These are phyloP conservation scores for Ceratocystis colombiana DNA, from an alignment of 2,329 filamentous ascomycete genomes.

Conservation along the genomic window DNA sequence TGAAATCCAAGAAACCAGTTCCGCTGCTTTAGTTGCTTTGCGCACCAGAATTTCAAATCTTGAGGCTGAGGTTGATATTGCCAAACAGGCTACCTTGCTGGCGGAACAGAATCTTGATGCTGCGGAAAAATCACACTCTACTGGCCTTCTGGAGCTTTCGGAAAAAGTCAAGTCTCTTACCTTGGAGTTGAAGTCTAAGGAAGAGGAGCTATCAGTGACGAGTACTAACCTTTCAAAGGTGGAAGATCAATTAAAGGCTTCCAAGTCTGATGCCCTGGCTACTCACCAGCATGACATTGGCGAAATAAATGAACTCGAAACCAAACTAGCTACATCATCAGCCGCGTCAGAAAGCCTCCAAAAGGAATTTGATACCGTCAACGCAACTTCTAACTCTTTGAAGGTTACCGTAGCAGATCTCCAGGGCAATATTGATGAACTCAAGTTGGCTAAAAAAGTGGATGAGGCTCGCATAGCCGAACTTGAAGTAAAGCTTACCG, in stretches of 20 bases:
- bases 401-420: slow-evolving; percentile 17
- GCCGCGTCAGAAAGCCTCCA: slow-evolving; percentile 36
- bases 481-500: slow-evolving; percentile 33
- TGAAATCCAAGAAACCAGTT: slow-evolving; percentile 66
- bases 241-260: slow-evolving; percentile 25
- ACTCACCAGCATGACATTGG: slow-evolving; percentile 32
- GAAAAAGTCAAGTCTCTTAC: slow-evolving; percentile 39
- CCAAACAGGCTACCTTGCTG: slow-evolving; percentile 59
- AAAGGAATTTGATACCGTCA: slow-evolving; percentile 35
- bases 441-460: slow-evolving; percentile 35
- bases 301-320: slow-evolving; percentile 34
- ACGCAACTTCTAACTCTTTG: slow-evolving; percentile 33
- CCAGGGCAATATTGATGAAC: slow-evolving; percentile 22
- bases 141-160: slow-evolving; percentile 30
- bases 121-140: slow-evolving; percentile 52
- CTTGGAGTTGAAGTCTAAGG: slow-evolving; percentile 36
- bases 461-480: slow-evolving; percentile 37
- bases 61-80: slow-evolving; percentile 58
- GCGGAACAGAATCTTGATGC: slow-evolving; percentile 58
- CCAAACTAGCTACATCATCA: slow-evolving; percentile 32
- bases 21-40: slow-evolving; percentile 60
- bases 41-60: slow-evolving; percentile 58
- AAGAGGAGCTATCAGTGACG: slow-evolving; percentile 4
- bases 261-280: slow-evolving; percentile 26
- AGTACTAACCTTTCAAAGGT: slow-evolving; percentile 25